These are phyloP conservation scores for Naematelia encephala DNA, from an alignment of 768 basidiomycete species.

Conservation along the genomic window DNA sequence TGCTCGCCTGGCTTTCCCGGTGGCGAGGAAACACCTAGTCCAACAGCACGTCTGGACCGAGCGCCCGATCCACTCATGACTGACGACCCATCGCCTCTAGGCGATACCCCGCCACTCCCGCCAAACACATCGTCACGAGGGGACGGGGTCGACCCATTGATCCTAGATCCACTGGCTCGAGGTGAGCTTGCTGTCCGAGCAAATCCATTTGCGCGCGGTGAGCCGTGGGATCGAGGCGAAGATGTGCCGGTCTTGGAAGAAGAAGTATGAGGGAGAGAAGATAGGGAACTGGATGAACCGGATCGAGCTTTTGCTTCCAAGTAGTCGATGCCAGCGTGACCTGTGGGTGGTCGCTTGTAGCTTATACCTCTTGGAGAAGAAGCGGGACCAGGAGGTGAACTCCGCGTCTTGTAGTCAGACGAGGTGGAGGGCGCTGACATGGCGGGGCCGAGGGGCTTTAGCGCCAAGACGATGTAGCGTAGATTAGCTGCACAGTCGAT, in stretches of 20 bases:
- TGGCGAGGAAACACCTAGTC: not conserved
- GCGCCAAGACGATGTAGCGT: not conserved
- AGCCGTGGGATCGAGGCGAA: not conserved
- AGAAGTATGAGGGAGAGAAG: slow-evolving; percentile 6
- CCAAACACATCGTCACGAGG: slow-evolving; percentile 4
- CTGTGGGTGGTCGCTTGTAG: not conserved
- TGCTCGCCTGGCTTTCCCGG: not conserved
- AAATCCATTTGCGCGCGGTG: not conserved
- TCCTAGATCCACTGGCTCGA: slow-evolving; percentile 2
- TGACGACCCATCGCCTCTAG: not conserved
- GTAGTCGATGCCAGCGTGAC: not conserved
- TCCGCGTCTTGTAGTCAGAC: not conserved
- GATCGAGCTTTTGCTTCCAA: not conserved
- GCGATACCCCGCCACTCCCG: not conserved
- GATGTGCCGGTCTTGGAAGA: not conserved
- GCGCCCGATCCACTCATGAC: not conserved
- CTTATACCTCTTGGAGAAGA: slow-evolving; percentile 4
- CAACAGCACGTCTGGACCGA: not conserved
- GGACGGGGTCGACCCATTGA: slow-evolving; percentile 3
- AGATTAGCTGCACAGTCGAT: not conserved
- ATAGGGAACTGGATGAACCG: slow-evolving; percentile 3
- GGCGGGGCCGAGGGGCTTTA: not conserved
- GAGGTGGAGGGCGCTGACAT: not conserved
- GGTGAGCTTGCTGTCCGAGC: not conserved
- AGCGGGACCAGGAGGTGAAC: not conserved